Evolutionary conservation across 1,284 basidiomycete species (phyloP), one percentile per base, ranked within the genome.

Genomic region (Coniophora puteana): DNA sequence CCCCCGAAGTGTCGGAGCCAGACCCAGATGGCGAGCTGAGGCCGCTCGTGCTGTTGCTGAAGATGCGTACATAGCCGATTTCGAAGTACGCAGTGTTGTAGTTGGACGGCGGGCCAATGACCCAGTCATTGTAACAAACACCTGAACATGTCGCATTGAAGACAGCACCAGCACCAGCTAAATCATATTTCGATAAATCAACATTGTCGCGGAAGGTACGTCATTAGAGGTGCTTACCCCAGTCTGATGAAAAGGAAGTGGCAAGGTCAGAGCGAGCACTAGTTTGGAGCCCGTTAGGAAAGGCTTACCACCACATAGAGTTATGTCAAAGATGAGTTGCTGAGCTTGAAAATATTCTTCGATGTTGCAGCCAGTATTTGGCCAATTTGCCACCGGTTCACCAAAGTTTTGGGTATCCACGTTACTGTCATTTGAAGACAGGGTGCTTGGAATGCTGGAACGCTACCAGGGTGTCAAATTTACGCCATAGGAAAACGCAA

Each of bases 21-120:
- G 24, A 14, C 24, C 11, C 17, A 18, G 31, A 12, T 16, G 22
- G 24, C 14, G 36, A 43, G 26, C 48, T 42, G 23, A 37, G 24
- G 22, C 38, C 42, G 35, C 22, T 34, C 25, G 37, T 5, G 11
- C 41, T 26, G 12, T 34, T 41, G 48, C 77, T 71, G 56, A 74
- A 82, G 31, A 82, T 70, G 33, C 72, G 68, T 38, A 84, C 69
- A 40, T 68, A 77, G 18, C 74, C 71, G 47, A 91, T 71, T 56
- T 89, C 87, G 53, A 89, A 91, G 65, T 83, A 89, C 1, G 87
- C 86, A 40, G 74, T 74, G 55, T 76, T 70, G 63, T 83, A 89
- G 49, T 69, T 72, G 17, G 75, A 74, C 24, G 83, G 75, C 43
- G 77, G 59, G 24, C 83, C 80, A 50, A 87, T 68, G 34, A 90